Conservation (phyloP, 1,284 basidiomycete genomes). For the Tremellales sp. region DNA sequence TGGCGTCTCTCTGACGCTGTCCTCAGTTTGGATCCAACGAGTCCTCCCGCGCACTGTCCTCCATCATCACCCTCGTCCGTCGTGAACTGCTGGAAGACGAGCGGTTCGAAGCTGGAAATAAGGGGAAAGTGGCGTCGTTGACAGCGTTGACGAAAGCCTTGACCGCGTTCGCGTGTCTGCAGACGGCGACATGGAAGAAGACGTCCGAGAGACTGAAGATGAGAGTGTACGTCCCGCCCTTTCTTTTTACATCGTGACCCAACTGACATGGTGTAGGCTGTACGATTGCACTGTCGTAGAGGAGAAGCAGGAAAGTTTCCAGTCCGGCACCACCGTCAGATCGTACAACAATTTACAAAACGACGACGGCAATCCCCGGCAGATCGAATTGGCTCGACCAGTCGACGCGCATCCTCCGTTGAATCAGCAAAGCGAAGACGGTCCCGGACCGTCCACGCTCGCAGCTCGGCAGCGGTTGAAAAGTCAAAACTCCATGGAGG, state of each 20-base stretch:
- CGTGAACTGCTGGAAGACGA: conserved; percentile 49
- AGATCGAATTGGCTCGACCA: too few relatives aligned
- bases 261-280: conserved; percentile 25
- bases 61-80: conserved; percentile 52
- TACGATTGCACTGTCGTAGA: conserved; percentile 52
- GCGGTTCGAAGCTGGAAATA: conserved; percentile 38
- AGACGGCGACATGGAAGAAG: conserved; percentile 51
- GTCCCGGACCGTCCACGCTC: conserved; percentile 15
- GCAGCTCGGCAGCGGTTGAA: neutral
- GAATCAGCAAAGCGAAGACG: conserved; percentile 1
- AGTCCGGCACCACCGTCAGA: conserved; percentile 17
- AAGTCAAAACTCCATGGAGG: conserved; percentile 7
- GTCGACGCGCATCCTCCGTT: neutral
- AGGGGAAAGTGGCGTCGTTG: conserved; percentile 40
- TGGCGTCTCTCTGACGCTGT: neutral
- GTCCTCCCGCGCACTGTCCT: conserved; percentile 50
- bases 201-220: conserved; percentile 44
- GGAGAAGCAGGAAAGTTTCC: conserved; percentile 39
- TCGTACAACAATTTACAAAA: neutral
- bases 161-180: conserved; percentile 54
- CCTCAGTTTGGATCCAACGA: conserved; percentile 54
- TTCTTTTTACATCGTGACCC: neutral
- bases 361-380: neutral
- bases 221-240: conserved; percentile 44
- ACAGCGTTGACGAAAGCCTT: conserved; percentile 52